phyloP scores from a whole-genome alignment of 495 filamentous ascomycete genomes.

The Paragyromitra xinjiangensis region DNA sequence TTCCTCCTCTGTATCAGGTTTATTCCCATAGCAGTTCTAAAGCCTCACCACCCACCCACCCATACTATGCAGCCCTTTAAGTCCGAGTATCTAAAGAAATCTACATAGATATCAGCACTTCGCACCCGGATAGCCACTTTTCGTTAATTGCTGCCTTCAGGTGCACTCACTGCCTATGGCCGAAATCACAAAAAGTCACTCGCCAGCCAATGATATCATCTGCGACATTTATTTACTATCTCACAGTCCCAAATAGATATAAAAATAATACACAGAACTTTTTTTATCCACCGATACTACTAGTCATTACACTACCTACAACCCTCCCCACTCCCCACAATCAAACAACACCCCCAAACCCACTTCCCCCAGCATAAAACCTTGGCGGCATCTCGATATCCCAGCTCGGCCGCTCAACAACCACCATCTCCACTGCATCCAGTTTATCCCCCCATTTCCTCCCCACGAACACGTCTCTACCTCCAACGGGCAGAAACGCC shows the following conservation, averaged over 20 bases:
- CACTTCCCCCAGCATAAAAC: constrained; percentile 63
- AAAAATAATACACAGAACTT: constrained; percentile 22
- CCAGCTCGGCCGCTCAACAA: constrained; percentile 87
- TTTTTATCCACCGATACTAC: neutral
- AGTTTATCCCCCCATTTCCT: constrained; percentile 57
- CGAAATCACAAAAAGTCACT: constrained; percentile 19
- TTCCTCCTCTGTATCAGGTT: too few relatives aligned
- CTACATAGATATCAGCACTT: too few relatives aligned
- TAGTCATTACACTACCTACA: constrained; percentile 6
- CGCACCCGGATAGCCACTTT: neutral
- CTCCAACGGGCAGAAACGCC: constrained; percentile 78
- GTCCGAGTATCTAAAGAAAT: too few relatives aligned
- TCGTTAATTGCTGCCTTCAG: too few relatives aligned
- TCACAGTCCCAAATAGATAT: constrained; percentile 13
- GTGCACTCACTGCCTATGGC: neutral
- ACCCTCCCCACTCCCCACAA: neutral
- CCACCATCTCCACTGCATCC: constrained; percentile 84
- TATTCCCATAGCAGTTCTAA: too few relatives aligned
- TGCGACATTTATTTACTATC: constrained; percentile 30
- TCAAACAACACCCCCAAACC: constrained; percentile 27
- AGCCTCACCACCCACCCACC: too few relatives aligned
- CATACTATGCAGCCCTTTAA: too few relatives aligned
- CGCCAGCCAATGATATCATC: neutral
- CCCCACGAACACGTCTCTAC: constrained; percentile 54
- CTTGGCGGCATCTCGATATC: constrained; percentile 81